These are phyloP conservation scores for Ceratobasidium sp. DNA, from an alignment of 1,284 basidiomycete genomes.

Conservation along the genomic window DNA sequence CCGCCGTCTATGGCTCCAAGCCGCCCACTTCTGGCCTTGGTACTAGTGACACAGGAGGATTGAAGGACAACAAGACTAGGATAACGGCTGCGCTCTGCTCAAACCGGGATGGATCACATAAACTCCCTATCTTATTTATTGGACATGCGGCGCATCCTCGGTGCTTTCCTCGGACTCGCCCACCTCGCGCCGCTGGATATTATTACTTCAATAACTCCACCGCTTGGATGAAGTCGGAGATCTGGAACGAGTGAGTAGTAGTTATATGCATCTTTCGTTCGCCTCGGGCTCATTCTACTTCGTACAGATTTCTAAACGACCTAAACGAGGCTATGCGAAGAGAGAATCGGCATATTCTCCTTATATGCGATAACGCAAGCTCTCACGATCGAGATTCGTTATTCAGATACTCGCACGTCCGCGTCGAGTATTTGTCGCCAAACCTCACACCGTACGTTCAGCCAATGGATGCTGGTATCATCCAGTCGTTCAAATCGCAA, in stretches of 20 bases:
- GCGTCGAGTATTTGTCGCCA: slow-evolving; percentile 24
- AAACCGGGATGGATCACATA: slow-evolving; percentile 56
- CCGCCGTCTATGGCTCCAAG: slow-evolving; percentile 56
- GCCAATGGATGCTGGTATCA: slow-evolving; percentile 45
- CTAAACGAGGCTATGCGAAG: slow-evolving; percentile 15
- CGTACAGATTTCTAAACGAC: not conserved
- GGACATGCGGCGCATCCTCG: slow-evolving; percentile 54
- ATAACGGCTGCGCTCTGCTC: slow-evolving; percentile 55
- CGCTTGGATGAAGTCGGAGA: slow-evolving; percentile 56
- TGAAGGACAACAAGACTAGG: slow-evolving; percentile 53
- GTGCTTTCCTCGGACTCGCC: slow-evolving; percentile 51
- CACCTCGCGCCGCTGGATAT: slow-evolving; percentile 51
- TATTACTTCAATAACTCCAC: slow-evolving; percentile 55
- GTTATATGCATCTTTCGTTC: too few species aligned
- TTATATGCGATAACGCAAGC: slow-evolving; percentile 32
- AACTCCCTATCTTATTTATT: slow-evolving; percentile 55
- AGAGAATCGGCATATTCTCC: slow-evolving; percentile 22
- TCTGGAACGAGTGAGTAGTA: slow-evolving; percentile 12
- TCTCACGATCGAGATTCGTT: too few species aligned
- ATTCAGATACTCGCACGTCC: too few species aligned
- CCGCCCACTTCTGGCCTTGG: slow-evolving; percentile 52
- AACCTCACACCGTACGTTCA: slow-evolving; percentile 45
- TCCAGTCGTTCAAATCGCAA: slow-evolving; percentile 45
- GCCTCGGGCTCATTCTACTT: too few species aligned
- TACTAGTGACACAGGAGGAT: slow-evolving; percentile 49